Evolutionary conservation across 2,329 filamentous ascomycete genomes (phyloP).

Genomic region (Fulvia fulva): DNA sequence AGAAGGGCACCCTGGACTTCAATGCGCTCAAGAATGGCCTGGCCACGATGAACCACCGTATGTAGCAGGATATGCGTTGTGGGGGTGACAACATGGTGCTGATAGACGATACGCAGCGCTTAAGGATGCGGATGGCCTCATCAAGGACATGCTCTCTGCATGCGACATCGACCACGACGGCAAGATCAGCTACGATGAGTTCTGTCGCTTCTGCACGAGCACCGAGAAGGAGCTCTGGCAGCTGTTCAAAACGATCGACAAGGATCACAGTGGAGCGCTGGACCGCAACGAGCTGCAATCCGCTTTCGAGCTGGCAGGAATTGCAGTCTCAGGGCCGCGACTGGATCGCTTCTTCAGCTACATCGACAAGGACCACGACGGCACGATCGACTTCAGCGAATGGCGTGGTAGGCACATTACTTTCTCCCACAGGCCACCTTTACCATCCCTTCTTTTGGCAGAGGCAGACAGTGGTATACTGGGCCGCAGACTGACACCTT

Average conservation of each 20-base stretch:
- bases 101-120: constrained; percentile 51
- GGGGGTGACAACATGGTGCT: neutral
- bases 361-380: constrained; percentile 85
- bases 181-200: constrained; percentile 90
- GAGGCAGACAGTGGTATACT: neutral
- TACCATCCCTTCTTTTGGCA: neutral
- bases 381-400: constrained; percentile 83
- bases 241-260: constrained; percentile 84
- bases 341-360: constrained; percentile 83
- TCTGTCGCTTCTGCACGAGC: constrained; percentile 78
- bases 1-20: constrained; percentile 76
- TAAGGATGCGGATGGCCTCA: constrained; percentile 86
- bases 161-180: constrained; percentile 87
- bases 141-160: constrained; percentile 72
- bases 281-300: constrained; percentile 77
- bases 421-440: neutral
- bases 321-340: constrained; percentile 72
- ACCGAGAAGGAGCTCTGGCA: constrained; percentile 78
- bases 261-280: constrained; percentile 77
- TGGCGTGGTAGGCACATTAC: constrained; percentile 68
- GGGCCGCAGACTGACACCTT: constrained; percentile 2
- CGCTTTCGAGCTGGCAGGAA: constrained; percentile 73
- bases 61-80: constrained; percentile 33
- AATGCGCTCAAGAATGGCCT: constrained; percentile 80
- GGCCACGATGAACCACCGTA: constrained; percentile 87